Evolutionary conservation across 495 filamentous ascomycete species (phyloP).

Genomic region (Daldinia grandis): DNA sequence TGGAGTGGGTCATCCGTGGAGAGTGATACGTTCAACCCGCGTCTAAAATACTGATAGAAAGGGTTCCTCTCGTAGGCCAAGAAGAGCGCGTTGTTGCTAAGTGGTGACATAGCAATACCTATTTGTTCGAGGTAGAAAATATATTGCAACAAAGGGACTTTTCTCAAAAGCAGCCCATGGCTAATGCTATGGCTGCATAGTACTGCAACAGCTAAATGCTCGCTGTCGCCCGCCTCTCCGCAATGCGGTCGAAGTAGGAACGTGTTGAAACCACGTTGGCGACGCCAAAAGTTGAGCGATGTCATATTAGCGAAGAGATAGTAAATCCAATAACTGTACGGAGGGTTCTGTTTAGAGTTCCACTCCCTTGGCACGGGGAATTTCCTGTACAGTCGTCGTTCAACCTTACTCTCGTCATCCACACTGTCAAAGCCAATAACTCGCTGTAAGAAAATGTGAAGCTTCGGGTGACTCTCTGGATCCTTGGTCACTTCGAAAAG

Average conservation of each 20-base stretch:
- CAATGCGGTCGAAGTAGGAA: constrained; percentile 94
- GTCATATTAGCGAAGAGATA: constrained; percentile 94
- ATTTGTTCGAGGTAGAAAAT: constrained; percentile 98
- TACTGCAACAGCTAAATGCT: constrained; percentile 91
- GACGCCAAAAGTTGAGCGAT: constrained; percentile 90
- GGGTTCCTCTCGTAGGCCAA: constrained; percentile 97
- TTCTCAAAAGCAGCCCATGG: constrained; percentile 90
- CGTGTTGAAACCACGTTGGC: constrained; percentile 92
- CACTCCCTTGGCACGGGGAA: constrained; percentile 90
- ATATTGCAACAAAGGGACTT: constrained; percentile 94
- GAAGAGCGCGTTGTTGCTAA: constrained; percentile 97
- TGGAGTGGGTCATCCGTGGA: constrained; percentile 97
- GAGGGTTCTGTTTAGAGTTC: constrained; percentile 92
- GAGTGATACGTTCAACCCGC: constrained; percentile 92
- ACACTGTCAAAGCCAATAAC: constrained; percentile 98
- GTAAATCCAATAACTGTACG: constrained; percentile 99
- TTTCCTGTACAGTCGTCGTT: constrained; percentile 89
- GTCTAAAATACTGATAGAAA: constrained; percentile 91
- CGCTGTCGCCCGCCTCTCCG: constrained; percentile 95
- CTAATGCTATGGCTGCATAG: constrained; percentile 98
- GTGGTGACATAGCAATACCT: constrained; percentile 97
- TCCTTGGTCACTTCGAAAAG: constrained; percentile 94
- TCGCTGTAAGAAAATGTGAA: constrained; percentile 93
- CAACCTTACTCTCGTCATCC: constrained; percentile 96
- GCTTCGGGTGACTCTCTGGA: constrained; percentile 85